These are phyloP conservation scores for Otatea glauca DNA, from an alignment of 176 grass and related monocot genomes.

Conservation along the genomic window DNA sequence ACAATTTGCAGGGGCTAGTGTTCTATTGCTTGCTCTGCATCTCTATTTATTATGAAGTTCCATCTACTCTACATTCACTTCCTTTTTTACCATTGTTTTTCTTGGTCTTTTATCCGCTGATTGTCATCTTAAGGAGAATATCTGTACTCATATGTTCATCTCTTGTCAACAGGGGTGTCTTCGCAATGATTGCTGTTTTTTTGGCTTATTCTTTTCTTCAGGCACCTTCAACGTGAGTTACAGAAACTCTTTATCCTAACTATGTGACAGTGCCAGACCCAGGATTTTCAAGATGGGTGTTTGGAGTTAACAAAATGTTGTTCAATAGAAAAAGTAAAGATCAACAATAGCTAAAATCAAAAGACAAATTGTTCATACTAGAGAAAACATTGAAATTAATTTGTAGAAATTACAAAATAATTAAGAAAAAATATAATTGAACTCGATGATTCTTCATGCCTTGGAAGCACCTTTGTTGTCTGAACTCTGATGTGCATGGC, in stretches of 20 bases:
- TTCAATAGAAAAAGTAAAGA: no score
- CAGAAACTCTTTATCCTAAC: background rate
- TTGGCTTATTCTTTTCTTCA: conserved; percentile 99
- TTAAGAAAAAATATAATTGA: no score
- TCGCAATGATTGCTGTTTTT: conserved; percentile 95
- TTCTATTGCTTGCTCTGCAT: background rate
- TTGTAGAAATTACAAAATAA: no score
- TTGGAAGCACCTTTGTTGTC: no score
- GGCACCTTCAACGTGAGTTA: conserved; percentile 96
- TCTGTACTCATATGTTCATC: conserved; percentile 14
- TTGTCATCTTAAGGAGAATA: conserved; percentile 16
- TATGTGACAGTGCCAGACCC: background rate
- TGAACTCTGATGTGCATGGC: no score
- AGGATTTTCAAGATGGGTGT: no score
- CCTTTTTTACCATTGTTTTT: conserved; percentile 11
- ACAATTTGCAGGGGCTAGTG: background rate
- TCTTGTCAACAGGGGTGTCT: conserved; percentile 76
- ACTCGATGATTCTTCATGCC: no score
- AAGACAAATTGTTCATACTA: no score
- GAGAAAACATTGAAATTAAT: no score
- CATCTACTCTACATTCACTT: background rate
- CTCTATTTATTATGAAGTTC: background rate
- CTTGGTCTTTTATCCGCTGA: background rate
- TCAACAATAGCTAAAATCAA: no score
- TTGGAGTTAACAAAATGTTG: no score